phyloP scores from a whole-genome alignment of 2,329 filamentous ascomycete genomes.

The Bisporella sp. region DNA sequence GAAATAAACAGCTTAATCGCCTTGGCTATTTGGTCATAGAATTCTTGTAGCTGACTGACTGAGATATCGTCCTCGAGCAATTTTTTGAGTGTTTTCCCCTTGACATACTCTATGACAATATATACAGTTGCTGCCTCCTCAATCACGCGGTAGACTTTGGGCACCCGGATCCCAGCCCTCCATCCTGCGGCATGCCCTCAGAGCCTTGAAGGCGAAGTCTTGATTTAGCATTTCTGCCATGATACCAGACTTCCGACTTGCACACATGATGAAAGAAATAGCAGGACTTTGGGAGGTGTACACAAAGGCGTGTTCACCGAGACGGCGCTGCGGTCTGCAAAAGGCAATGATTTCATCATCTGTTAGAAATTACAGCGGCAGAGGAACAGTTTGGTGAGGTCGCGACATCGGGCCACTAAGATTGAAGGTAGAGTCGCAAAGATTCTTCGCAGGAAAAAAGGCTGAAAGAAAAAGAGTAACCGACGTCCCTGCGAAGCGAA shows the following conservation, averaged over 20 bases:
- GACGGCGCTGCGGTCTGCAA: too few species aligned
- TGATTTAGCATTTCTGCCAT: neutral
- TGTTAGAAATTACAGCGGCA: too few species aligned
- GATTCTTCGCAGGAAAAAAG: too few species aligned
- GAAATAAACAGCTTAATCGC: conserved; percentile 10
- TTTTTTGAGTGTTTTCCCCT: neutral
- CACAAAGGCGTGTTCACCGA: too few species aligned
- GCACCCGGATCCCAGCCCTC: neutral
- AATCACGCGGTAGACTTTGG: neutral
- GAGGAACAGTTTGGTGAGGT: too few species aligned
- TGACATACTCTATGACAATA: neutral
- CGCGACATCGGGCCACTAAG: too few species aligned
- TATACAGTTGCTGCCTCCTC: neutral
- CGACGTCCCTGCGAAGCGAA: too few species aligned
- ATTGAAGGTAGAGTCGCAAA: too few species aligned
- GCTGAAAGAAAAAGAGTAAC: too few species aligned
- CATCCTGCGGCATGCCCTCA: neutral
- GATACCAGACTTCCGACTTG: neutral
- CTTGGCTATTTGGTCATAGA: conserved; percentile 4
- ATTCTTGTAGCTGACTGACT: neutral
- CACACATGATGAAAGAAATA: neutral
- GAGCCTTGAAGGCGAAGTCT: neutral
- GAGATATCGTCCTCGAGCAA: neutral
- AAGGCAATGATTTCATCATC: too few species aligned
- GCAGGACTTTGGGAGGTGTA: neutral